These are phyloP conservation scores for Leptoxyphium fumago DNA, from an alignment of 2,329 filamentous ascomycete genomes.

Conservation along the genomic window DNA sequence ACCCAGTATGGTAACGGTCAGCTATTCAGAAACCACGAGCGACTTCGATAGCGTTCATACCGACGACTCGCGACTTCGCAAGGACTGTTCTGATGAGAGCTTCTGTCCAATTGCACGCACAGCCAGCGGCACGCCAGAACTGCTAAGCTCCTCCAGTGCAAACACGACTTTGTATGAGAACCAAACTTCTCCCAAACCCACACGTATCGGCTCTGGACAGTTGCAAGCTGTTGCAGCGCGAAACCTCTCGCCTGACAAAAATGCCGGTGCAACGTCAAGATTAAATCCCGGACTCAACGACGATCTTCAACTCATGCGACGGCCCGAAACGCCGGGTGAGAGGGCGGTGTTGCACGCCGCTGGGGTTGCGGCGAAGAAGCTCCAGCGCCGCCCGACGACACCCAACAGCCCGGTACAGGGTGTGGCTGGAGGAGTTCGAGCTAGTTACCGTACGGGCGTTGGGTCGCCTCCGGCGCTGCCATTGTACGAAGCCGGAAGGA, in stretches of 20 bases:
- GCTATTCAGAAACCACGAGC: constrained; percentile 11
- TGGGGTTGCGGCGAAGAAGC: constrained; percentile 2
- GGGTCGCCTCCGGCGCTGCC: too few species aligned
- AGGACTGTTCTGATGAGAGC: constrained; percentile 15
- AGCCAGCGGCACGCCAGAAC: constrained; percentile 14
- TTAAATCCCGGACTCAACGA: too few species aligned
- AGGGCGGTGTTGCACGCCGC: constrained; percentile 12
- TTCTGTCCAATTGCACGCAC: constrained; percentile 10
- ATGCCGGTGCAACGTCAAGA: too few species aligned
- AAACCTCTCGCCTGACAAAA: too few species aligned
- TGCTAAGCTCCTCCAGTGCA: constrained; percentile 5
- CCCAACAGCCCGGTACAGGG: not conserved
- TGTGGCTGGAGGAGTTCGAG: too few species aligned
- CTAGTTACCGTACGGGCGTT: too few species aligned
- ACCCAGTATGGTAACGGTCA: constrained; percentile 8
- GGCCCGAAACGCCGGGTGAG: constrained; percentile 11
- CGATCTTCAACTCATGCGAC: constrained; percentile 5
- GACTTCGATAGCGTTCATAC: constrained; percentile 12
- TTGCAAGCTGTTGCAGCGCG: too few species aligned
- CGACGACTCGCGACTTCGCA: constrained; percentile 10
- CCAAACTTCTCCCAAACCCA: too few species aligned
- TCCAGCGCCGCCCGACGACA: not conserved
- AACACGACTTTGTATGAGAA: not conserved
- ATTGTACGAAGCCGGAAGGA: too few species aligned
- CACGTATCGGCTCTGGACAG: too few species aligned